Evolutionary conservation across 2,329 filamentous ascomycete genomes (phyloP).

Genomic region (Huntiella savannae): DNA sequence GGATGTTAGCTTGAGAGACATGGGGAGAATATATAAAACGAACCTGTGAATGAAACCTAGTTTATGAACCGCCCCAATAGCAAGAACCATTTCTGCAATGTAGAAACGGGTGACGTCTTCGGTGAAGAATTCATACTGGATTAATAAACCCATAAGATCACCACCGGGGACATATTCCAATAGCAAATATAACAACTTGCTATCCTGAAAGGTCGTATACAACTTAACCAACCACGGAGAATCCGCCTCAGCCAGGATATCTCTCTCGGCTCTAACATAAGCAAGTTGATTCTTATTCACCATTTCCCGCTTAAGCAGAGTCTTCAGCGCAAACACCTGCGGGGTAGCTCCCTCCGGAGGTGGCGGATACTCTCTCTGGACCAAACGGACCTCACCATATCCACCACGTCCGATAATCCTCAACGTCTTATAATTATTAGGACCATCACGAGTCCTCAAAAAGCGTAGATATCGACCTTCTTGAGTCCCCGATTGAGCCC

Average conservation of each 20-base stretch:
- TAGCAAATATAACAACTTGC: slow-evolving; percentile 57
- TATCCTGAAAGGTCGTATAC: slow-evolving; percentile 62
- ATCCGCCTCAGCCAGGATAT: slow-evolving; percentile 62
- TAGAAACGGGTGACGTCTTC: slow-evolving; percentile 72
- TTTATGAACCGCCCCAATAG: slow-evolving; percentile 67
- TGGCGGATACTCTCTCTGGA: slow-evolving; percentile 38
- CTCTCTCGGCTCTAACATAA: slow-evolving; percentile 60
- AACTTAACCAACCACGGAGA: slow-evolving; percentile 68
- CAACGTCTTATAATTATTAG: slow-evolving; percentile 54
- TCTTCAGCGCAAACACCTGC: slow-evolving; percentile 65
- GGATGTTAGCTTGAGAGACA: slow-evolving; percentile 18
- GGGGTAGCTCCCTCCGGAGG: slow-evolving; percentile 31
- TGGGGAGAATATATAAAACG: background rate
- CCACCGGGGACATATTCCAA: slow-evolving; percentile 70
- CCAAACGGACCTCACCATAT: slow-evolving; percentile 61
- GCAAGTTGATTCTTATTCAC: slow-evolving; percentile 66
- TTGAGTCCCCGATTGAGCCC: slow-evolving; percentile 8
- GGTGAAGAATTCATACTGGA: slow-evolving; percentile 69
- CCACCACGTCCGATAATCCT: slow-evolving; percentile 68
- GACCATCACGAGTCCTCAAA: slow-evolving; percentile 49
- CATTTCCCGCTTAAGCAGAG: slow-evolving; percentile 63
- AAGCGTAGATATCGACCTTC: slow-evolving; percentile 57
- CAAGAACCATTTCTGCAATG: slow-evolving; percentile 61
- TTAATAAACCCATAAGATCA: slow-evolving; percentile 69
- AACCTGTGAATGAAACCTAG: slow-evolving; percentile 62